A percentile compares a stretch with the other conserved stretches of the same genome.
Evolutionary conservation across 2,329 filamentous ascomycete genomes (phyloP).

Genomic region (Sporothrix protearum): DNA sequence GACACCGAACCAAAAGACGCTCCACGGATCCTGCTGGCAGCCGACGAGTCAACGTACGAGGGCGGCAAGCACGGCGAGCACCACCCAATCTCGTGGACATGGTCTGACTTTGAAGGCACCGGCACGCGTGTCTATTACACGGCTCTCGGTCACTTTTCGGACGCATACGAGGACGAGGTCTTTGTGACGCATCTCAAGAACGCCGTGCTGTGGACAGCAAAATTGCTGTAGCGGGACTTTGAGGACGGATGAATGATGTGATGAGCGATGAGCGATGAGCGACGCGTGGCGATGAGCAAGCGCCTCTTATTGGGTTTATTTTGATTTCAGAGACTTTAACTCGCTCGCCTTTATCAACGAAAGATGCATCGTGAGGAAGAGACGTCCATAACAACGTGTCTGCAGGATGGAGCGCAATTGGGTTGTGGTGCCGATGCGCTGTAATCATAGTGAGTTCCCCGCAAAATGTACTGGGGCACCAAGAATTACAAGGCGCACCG

Average conservation of each 20-base stretch:
- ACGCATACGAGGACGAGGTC: slow-evolving; percentile 38
- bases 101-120: slow-evolving; percentile 39
- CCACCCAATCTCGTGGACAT: slow-evolving; percentile 42
- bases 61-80: slow-evolving; percentile 38
- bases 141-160: slow-evolving; percentile 42
- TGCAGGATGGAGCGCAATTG: neutral
- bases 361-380: neutral
- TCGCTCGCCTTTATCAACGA: neutral
- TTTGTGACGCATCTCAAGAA: slow-evolving; percentile 32
- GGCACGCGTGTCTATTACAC: slow-evolving; percentile 42
- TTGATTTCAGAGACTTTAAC: no score
- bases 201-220: slow-evolving; percentile 33
- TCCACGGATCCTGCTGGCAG: slow-evolving; percentile 37
- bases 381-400: neutral
- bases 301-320: neutral
- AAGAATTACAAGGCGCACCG: neutral
- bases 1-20: slow-evolving; percentile 30
- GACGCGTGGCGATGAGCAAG: neutral
- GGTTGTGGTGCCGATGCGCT: neutral
- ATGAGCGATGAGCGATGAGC: neutral
- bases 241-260: neutral
- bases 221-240: slow-evolving; percentile 27
- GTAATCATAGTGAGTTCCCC: neutral
- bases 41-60: slow-evolving; percentile 37
- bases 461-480: neutral